These are phyloP conservation scores for Stentor roeselii DNA, from an alignment of 73 alveolate species.

Conservation along the genomic window DNA sequence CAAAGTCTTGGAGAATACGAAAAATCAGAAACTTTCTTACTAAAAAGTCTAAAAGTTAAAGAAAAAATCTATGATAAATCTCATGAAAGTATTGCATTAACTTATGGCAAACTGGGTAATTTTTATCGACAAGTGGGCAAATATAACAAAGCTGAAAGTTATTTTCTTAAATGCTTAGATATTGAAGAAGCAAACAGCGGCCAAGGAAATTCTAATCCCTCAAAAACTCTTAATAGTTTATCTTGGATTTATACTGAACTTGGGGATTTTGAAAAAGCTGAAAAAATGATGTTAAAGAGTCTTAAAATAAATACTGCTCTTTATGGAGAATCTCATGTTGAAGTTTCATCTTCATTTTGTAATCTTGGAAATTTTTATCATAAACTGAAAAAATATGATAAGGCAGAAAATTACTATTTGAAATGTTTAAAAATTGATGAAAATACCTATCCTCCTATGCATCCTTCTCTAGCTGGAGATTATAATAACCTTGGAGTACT, in stretches of 20 bases:
- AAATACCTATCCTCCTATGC: too few relatives aligned
- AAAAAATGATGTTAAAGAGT: background rate
- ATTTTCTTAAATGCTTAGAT: background rate
- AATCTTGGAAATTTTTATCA: background rate
- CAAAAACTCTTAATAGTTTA: background rate
- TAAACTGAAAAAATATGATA: too few relatives aligned
- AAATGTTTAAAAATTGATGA: too few relatives aligned
- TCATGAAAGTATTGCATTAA: background rate
- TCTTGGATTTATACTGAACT: too few relatives aligned
- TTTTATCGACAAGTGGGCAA: too few relatives aligned
- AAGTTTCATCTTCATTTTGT: background rate
- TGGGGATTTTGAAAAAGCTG: background rate
- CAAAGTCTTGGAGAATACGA: background rate
- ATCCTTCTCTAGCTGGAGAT: too few relatives aligned
- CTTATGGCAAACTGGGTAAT: background rate
- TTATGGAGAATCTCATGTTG: background rate
- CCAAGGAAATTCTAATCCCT: background rate
- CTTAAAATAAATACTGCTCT: too few relatives aligned
- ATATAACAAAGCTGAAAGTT: background rate
- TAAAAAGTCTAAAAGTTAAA: background rate
- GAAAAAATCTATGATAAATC: background rate
- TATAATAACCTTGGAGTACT: too few relatives aligned
- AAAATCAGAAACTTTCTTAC: too few relatives aligned
- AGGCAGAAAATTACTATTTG: background rate
- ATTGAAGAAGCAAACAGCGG: background rate